Percentiles rank a stretch among this genome's conserved stretches.
phyloP scores from a whole-genome alignment of 2,329 filamentous ascomycete species.

The Apiospora pterosperma region DNA sequence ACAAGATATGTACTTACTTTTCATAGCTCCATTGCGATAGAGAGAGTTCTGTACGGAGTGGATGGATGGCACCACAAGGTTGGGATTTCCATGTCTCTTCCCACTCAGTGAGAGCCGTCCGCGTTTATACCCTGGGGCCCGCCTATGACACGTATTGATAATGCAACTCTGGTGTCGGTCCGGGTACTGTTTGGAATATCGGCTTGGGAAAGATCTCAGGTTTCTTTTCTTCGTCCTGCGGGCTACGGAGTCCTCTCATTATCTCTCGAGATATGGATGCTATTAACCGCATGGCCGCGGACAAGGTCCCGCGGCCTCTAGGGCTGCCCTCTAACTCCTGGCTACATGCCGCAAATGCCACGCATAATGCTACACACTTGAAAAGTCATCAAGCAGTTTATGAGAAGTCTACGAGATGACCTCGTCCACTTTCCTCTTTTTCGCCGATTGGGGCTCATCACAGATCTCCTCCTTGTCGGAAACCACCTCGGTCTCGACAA shows the following conservation, averaged over 20 bases:
- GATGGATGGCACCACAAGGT: neutral
- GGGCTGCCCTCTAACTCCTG: neutral
- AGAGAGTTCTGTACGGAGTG: neutral
- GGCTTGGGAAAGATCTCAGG: neutral
- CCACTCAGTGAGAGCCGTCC: neutral
- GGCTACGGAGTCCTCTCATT: neutral
- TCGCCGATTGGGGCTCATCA: slow-evolving; percentile 25
- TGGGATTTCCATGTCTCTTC: neutral
- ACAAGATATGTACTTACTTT: neutral
- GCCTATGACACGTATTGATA: neutral
- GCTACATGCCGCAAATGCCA: neutral
- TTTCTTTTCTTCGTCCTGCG: neutral
- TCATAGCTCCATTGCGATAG: neutral
- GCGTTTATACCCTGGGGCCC: neutral
- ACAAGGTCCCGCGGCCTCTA: neutral
- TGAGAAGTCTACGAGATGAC: neutral
- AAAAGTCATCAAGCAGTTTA: neutral
- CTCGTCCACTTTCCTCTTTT: slow-evolving; percentile 21
- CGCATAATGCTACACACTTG: neutral
- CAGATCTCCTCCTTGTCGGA: slow-evolving; percentile 43
- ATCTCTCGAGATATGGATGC: neutral
- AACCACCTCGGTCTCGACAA: slow-evolving; percentile 52
- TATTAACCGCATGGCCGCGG: neutral
- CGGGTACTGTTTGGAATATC: neutral
- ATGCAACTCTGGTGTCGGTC: neutral